phyloP scores from a whole-genome alignment of 2,329 filamentous ascomycete genomes.

The Xylaria sp. region DNA sequence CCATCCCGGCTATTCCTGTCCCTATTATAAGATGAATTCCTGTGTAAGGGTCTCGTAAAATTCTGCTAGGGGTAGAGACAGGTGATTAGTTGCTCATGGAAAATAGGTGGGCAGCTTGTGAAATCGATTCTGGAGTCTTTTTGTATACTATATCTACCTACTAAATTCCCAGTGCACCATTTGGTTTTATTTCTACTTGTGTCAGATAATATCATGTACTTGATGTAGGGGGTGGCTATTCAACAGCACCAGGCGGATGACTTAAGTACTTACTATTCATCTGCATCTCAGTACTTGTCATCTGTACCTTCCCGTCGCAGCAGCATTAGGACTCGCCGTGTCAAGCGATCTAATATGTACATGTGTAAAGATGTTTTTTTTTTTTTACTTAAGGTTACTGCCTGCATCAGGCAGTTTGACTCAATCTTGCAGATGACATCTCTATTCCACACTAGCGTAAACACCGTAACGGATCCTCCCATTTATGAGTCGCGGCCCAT shows the following conservation, averaged over 20 bases:
- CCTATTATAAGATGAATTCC: neutral
- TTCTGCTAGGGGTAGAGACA: neutral
- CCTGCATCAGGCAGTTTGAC: too few species aligned
- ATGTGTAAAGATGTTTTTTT: too few species aligned
- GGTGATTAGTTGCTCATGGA: neutral
- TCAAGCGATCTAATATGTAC: too few species aligned
- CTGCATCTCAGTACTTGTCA: too few species aligned
- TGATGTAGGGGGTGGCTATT: too few species aligned
- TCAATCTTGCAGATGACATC: too few species aligned
- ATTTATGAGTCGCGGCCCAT: neutral
- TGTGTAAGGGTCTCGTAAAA: neutral
- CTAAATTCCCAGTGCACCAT: neutral
- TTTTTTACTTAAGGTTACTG: too few species aligned
- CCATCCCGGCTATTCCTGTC: slow-evolving; percentile 10
- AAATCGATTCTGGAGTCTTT: neutral
- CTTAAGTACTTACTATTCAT: neutral
- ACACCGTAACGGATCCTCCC: neutral
- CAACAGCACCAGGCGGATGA: too few species aligned
- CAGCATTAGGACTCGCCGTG: too few species aligned
- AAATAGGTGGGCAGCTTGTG: neutral
- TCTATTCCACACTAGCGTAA: too few species aligned
- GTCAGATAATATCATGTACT: neutral
- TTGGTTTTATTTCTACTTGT: neutral
- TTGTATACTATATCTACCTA: neutral
- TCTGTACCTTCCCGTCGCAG: too few species aligned